Evolutionary conservation across 2,329 filamentous ascomycete species (phyloP), one percentile per base, ranked within the genome.

Genomic region (Coniochaeta hoffmannii): DNA sequence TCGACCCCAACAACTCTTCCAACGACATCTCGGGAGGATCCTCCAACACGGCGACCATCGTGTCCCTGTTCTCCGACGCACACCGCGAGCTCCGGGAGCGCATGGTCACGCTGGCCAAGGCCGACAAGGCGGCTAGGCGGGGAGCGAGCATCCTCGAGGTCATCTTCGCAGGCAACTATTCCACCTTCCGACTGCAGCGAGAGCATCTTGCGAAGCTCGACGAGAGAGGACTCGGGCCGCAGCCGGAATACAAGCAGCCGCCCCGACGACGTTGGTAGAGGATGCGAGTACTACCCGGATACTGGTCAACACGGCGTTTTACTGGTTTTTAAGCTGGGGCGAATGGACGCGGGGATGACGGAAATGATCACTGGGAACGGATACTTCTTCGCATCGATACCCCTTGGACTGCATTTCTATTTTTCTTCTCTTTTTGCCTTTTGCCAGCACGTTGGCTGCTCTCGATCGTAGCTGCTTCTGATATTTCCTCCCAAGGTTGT

Each of bases 1-100:
- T 96, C 57, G 94, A 99, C 65, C 94, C 94, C 0, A 96, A 97
- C 69, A 88, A 89, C 57, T 69, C 82, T 0, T 74, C 79, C 26
- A 97, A 97, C 68, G 94, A 99, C 65, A 94, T 99, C 26, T 87
- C 94, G 0, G 91, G 91, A 10, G 92, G 92, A 10, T 94, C 91
- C 0, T 80, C 76, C 49, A 88, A 89, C 61, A 89, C 88, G 8
- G 61, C 70, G 0, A 74, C 81, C 9, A 88, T 97, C 51, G 74
- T 89, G 60, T 67, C 76, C n/a, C 76, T 79, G 12, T 97, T 99
- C 68, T 74, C 80, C 1, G 72, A 83, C 2, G 88, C 89, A 0
- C 81, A 85, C 64, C 64, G 74, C 10, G 68, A 68, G 2, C 71
- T 96, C 15, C 74, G 77, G 50, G 68, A 79, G 3, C 79, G 81